Conservation (phyloP, 2,329 filamentous ascomycete species). For the Diaporthe australafricana region DNA sequence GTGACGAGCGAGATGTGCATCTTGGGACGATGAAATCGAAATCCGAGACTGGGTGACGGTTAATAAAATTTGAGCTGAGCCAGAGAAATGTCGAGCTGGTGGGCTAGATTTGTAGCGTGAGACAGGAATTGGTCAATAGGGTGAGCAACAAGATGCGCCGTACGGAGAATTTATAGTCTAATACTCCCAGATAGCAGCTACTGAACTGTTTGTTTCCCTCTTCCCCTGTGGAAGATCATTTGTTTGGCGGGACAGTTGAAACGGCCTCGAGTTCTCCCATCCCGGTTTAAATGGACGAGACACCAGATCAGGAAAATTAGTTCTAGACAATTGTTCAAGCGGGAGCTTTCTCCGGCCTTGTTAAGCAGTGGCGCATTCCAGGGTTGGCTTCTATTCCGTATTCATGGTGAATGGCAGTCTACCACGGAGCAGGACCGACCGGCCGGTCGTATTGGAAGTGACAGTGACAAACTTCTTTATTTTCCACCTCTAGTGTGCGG, state of each 20-base stretch:
- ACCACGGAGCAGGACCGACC: background rate
- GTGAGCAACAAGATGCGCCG: background rate
- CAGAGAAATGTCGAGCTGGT: background rate
- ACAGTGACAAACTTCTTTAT: background rate
- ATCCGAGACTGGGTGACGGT: background rate
- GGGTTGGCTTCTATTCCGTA: background rate
- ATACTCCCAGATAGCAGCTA: no score
- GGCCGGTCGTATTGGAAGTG: background rate
- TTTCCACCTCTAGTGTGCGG: constrained; percentile 17
- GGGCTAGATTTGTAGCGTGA: background rate
- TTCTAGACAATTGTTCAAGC: background rate
- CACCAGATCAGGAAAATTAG: background rate
- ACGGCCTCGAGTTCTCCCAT: background rate
- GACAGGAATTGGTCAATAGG: fast-evolving
- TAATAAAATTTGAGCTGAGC: background rate
- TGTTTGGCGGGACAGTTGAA: constrained; percentile 5
- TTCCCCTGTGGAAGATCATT: background rate
- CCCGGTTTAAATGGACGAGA: background rate
- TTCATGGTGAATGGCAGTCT: constrained; percentile 17
- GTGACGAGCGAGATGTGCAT: constrained; percentile 15
- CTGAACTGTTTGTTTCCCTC: background rate
- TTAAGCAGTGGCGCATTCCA: background rate
- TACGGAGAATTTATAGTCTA: background rate
- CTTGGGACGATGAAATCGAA: background rate
- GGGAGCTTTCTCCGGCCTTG: background rate